Evolutionary conservation across 495 filamentous ascomycete species (phyloP).

Genomic region (Glarea lozoyensis): DNA sequence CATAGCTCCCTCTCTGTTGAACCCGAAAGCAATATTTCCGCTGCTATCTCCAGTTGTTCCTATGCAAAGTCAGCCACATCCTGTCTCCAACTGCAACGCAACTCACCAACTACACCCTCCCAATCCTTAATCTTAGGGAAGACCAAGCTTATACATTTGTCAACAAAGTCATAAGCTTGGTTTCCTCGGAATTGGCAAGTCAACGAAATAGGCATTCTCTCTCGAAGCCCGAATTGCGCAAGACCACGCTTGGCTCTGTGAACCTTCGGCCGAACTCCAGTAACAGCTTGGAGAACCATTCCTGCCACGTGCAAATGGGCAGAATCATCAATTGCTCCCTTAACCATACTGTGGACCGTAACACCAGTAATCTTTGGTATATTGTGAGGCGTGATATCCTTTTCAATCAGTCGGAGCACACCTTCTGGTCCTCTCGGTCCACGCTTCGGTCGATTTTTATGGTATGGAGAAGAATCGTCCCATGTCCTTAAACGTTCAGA

Average conservation of each 20-base stretch:
- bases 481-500: constrained; percentile 70
- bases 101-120: constrained; percentile 64
- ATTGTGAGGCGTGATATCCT: constrained; percentile 75
- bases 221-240: constrained; percentile 49
- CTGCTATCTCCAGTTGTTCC: constrained; percentile 64
- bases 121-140: constrained; percentile 94
- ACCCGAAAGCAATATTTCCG: constrained; percentile 79
- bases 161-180: constrained; percentile 79
- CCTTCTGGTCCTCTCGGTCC: constrained; percentile 63
- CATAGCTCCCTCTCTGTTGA: constrained; percentile 60
- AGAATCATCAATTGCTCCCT: constrained; percentile 19
- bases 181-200: constrained; percentile 67
- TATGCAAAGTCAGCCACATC: constrained; percentile 10
- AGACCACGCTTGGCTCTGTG: constrained; percentile 61
- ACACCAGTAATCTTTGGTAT: constrained; percentile 75
- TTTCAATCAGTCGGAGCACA: constrained; percentile 60
- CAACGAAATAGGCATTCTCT: constrained; percentile 49
- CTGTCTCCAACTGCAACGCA: constrained; percentile 4
- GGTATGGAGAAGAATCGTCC: constrained; percentile 87
- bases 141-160: constrained; percentile 78
- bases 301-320: constrained; percentile 69
- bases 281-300: constrained; percentile 77
- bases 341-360: constrained; percentile 63
- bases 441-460: constrained; percentile 78
- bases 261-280: constrained; percentile 61